These are phyloP conservation scores for Fusarium pseudonygamai DNA, from an alignment of 2,329 filamentous ascomycete genomes.

Conservation along the genomic window DNA sequence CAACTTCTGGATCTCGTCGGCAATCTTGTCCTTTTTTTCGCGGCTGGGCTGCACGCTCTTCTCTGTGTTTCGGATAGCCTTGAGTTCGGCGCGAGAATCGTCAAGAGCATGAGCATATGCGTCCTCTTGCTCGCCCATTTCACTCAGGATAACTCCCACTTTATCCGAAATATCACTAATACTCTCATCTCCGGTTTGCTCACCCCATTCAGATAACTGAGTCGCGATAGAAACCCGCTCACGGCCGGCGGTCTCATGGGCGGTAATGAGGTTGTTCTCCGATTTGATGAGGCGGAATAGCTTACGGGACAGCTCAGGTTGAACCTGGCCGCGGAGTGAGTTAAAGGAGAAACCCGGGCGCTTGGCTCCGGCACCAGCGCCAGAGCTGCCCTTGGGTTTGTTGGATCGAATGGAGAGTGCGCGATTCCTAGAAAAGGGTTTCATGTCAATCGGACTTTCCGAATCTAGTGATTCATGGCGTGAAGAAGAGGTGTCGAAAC, in stretches of 20 bases:
- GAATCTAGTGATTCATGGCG: slow-evolving; percentile 25
- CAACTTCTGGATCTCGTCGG: slow-evolving; percentile 90
- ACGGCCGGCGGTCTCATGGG: slow-evolving; percentile 84
- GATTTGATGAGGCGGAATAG: slow-evolving; percentile 95
- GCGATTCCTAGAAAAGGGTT: slow-evolving; percentile 68
- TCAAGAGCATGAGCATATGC: slow-evolving; percentile 86
- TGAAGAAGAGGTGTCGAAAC: slow-evolving; percentile 44
- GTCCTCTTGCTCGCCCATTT: slow-evolving; percentile 95
- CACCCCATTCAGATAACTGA: slow-evolving; percentile 96
- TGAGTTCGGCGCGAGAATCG: slow-evolving; percentile 82
- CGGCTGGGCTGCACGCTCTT: slow-evolving; percentile 92
- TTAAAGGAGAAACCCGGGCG: slow-evolving; percentile 81
- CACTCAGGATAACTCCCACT: slow-evolving; percentile 88
- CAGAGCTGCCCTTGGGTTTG: slow-evolving; percentile 56
- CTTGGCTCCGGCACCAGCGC: slow-evolving; percentile 50
- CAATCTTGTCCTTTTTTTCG: slow-evolving; percentile 86
- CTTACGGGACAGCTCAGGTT: slow-evolving; percentile 88
- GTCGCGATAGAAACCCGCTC: slow-evolving; percentile 87
- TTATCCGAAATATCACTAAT: slow-evolving; percentile 95
- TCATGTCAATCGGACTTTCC: slow-evolving; percentile 43
- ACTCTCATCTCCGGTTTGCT: slow-evolving; percentile 86
- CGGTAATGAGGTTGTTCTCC: slow-evolving; percentile 86
- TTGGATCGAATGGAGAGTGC: slow-evolving; percentile 78
- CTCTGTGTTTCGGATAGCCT: slow-evolving; percentile 95
- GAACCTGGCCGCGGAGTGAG: slow-evolving; percentile 83